phyloP scores from a whole-genome alignment of 2,329 filamentous ascomycete species.

The Cladophialophora carrionii region DNA sequence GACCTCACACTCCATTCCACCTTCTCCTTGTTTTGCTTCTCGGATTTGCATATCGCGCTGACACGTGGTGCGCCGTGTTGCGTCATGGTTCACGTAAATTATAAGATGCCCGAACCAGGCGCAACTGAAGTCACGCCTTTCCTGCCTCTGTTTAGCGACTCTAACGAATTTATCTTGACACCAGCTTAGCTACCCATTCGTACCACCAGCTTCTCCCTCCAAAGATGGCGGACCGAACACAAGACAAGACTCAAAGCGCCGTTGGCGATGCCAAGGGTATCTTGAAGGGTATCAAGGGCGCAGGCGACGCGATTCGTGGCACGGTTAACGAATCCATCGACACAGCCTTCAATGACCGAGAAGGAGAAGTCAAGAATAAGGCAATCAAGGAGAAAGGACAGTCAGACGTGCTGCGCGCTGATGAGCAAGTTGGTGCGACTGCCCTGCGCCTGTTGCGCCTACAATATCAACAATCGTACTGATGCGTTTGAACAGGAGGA shows the following conservation, averaged over 20 bases:
- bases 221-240: conserved; percentile 29
- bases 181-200: neutral
- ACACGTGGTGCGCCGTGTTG: neutral
- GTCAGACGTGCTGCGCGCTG: conserved; percentile 23
- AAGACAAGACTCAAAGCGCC: conserved; percentile 22
- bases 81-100: neutral
- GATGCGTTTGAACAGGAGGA: conserved; percentile 13
- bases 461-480: neutral
- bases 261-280: conserved; percentile 27
- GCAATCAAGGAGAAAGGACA: conserved; percentile 31
- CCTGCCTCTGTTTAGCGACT: neutral
- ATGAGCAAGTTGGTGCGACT: conserved; percentile 20
- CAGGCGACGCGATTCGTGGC: conserved; percentile 32
- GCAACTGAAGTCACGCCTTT: neutral
- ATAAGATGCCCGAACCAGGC: neutral
- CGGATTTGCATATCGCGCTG: neutral
- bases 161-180: neutral
- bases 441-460: neutral
- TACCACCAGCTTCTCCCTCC: neutral
- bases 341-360: conserved; percentile 28
- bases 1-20: neutral
- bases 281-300: conserved; percentile 31
- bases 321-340: conserved; percentile 31
- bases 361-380: conserved; percentile 27
- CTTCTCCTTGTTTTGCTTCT: neutral